Base-by-base conservation (phyloP, 257 asterid genomes). In the Gardenia jasminoides region DNA sequence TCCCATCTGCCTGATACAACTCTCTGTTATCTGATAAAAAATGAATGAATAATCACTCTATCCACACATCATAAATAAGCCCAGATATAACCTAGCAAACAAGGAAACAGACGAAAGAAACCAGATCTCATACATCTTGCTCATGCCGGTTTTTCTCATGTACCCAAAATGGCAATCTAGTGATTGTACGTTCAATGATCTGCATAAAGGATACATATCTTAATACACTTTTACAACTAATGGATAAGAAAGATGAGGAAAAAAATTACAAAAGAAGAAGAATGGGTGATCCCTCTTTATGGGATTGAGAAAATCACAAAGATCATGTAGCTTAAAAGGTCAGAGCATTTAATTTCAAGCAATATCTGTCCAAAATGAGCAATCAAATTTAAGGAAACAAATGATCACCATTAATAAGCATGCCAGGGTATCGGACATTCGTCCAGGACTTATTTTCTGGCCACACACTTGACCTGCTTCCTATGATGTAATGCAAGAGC, bases 131-230 rank as follows among this genome's bases (percentile, higher is more conserved):
- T 87, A 93, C 99, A 69, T 92, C 95, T 83, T 93, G 99, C 84
- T 95, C 99, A 43, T 91, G 96, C 44, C 94, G 87, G 74, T 93
- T 95, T 86, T 87, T 93, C 85, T 95, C 99, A 82, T 95, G 98
- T 46, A 92, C 96, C 88, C 84, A 76, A 80, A 91, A 89, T 15
- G 98, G 99, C 50, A 95, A 83, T 85, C 94, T 90, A 82, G 88
- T 72, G 70, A 87, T 75, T 68, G 89, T 71, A 76, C 85, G 98
- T 52, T 72, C 93, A 67, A 83, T 80, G 36, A 95, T 91, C 99
- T 95, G 93, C 87, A 87, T 76, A 76, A 68, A 22, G 39, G 70
- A 78, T 17, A 69, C 39, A 43, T 48, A 39, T 3, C 16, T 41
- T 65, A 66, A 20, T n/a, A 47, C 56, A 16, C n/a, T 30, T 50